Conservation (phyloP, 371 early-diverging fungal species). For the Vairimorpha apis region DNA sequence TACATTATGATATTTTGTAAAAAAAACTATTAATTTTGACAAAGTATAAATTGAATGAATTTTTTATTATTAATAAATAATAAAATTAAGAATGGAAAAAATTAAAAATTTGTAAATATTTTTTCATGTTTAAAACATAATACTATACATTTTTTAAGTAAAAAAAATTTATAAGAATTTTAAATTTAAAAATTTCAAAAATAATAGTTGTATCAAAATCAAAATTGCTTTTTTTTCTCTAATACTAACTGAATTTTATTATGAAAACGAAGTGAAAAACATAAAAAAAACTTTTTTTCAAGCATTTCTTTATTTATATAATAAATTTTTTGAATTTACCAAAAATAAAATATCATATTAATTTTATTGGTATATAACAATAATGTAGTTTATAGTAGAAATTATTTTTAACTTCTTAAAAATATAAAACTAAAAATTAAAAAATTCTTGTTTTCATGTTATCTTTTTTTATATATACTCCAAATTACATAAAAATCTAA, state of each 20-base stretch:
- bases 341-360: too few relatives aligned
- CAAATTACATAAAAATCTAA: too few relatives aligned
- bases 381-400: slow-evolving; percentile 14
- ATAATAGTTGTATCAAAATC: too few relatives aligned
- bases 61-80: not conserved
- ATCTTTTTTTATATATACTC: not conserved
- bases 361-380: slow-evolving; percentile 11
- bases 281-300: too few relatives aligned
- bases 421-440: not conserved
- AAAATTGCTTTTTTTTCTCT: too few relatives aligned
- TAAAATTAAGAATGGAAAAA: not conserved
- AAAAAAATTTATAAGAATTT: too few relatives aligned
- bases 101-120: not conserved
- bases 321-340: too few relatives aligned
- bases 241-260: too few relatives aligned
- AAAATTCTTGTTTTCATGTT: not conserved
- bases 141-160: not conserved
- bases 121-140: not conserved
- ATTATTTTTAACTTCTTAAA: not conserved
- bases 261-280: too few relatives aligned
- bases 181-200: too few relatives aligned
- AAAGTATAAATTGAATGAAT: not conserved
- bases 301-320: too few relatives aligned
- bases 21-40: too few relatives aligned
- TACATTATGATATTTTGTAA: not conserved